Percentiles rank a stretch among this genome's conserved stretches.
Evolutionary conservation across 352 stramenopile genomes (phyloP).

Genomic region (Phytophthora ramorum): DNA sequence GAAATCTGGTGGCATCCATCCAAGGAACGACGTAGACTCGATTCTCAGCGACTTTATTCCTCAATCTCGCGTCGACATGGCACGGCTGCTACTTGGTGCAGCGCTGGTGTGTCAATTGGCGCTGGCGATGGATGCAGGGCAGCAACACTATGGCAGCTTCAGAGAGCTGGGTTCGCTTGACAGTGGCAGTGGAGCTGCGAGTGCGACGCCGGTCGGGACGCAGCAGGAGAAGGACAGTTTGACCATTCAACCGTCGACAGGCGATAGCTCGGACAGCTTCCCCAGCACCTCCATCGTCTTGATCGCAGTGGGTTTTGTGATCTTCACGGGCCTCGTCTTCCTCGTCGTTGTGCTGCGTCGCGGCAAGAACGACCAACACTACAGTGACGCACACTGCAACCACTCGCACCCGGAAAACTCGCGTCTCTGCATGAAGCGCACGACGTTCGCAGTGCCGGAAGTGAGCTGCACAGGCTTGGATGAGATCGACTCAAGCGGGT

Average conservation of each 20-base stretch:
- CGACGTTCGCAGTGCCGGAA: conserved; percentile 31
- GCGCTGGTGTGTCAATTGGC: neutral
- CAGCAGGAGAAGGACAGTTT: conserved; percentile 18
- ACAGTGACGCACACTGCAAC: conserved; percentile 3
- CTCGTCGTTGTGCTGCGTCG: conserved; percentile 25
- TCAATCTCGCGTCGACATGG: conserved; percentile 21
- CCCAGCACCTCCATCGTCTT: conserved; percentile 27
- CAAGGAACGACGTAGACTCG: neutral
- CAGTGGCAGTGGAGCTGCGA: neutral
- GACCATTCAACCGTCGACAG: conserved; percentile 7
- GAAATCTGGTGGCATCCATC: conserved; percentile 26
- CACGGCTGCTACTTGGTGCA: conserved; percentile 10
- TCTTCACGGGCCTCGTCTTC: conserved; percentile 21
- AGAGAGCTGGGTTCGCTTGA: conserved; percentile 3
- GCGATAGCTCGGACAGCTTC: conserved; percentile 10
- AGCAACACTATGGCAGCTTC: conserved; percentile 2
- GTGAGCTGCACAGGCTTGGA: conserved; percentile 8
- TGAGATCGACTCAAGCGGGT: conserved; percentile 29
- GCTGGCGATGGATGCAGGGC: conserved; percentile 4
- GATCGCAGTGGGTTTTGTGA: conserved; percentile 22
- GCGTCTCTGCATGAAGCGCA: conserved; percentile 31
- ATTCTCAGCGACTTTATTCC: conserved; percentile 15
- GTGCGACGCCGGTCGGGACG: conserved; percentile 10
- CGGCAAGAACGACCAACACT: conserved; percentile 4
- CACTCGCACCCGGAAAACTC: conserved; percentile 16